Conservation (phyloP, 352 stramenopile species). For the Globisporangium nunn region DNA sequence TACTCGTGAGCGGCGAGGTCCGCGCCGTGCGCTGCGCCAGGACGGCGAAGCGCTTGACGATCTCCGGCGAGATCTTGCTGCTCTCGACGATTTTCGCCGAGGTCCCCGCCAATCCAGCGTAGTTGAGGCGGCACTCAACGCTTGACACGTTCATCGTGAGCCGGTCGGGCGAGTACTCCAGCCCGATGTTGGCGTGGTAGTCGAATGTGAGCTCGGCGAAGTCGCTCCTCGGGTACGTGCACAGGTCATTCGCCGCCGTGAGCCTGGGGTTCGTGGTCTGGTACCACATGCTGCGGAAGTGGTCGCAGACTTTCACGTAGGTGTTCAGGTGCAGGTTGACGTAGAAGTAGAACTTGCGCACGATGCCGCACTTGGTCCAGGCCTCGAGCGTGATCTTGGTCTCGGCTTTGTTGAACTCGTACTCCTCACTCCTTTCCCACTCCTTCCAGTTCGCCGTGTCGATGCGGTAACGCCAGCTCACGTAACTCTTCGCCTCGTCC, state of each 20-base stretch:
- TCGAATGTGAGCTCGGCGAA: slow-evolving; percentile 60
- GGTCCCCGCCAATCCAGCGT: slow-evolving; percentile 7
- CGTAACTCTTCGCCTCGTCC: slow-evolving; percentile 22
- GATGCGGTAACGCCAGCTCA: slow-evolving; percentile 59
- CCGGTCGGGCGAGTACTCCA: slow-evolving; percentile 26
- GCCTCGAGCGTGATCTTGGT: slow-evolving; percentile 52
- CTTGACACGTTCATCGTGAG: slow-evolving; percentile 31
- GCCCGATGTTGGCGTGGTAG: slow-evolving; percentile 42
- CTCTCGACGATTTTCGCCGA: slow-evolving; percentile 9
- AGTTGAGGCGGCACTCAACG: slow-evolving; percentile 33
- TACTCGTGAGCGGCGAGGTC: slow-evolving; percentile 31
- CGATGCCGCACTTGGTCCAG: slow-evolving; percentile 48
- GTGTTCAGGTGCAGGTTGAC: slow-evolving; percentile 47
- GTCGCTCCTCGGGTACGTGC: slow-evolving; percentile 41
- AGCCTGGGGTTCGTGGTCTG: slow-evolving; percentile 27
- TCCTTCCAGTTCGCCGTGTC: neutral
- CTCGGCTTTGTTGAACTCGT: slow-evolving; percentile 1
- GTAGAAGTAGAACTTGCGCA: slow-evolving; percentile 36
- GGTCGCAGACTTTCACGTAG: slow-evolving; percentile 35
- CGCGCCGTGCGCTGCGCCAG: slow-evolving; percentile 27
- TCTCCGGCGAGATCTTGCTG: slow-evolving; percentile 23
- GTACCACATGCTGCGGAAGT: slow-evolving; percentile 66
- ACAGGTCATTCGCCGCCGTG: slow-evolving; percentile 27
- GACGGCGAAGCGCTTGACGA: slow-evolving; percentile 44
- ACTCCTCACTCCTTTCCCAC: neutral